Conservation (phyloP, 2,329 filamentous ascomycete species). For the Penicillium sp. region DNA sequence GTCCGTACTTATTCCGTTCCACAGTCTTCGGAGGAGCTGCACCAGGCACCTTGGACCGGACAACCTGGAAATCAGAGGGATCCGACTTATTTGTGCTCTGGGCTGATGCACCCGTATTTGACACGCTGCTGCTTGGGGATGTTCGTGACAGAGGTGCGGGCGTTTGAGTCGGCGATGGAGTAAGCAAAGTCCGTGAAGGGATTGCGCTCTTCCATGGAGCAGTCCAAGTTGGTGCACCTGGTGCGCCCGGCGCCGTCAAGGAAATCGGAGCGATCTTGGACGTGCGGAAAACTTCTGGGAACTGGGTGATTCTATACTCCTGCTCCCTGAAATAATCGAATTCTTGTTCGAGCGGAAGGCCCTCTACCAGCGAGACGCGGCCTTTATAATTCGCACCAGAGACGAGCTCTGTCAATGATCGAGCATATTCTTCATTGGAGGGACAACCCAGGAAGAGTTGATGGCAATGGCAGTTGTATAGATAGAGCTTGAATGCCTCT, state of each 20-base stretch:
- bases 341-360: slow-evolving; percentile 54
- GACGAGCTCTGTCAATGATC: slow-evolving; percentile 50
- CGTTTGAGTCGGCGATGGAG: slow-evolving; percentile 37
- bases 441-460: slow-evolving; percentile 59
- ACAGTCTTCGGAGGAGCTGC: slow-evolving; percentile 39
- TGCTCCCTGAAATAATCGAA: slow-evolving; percentile 44
- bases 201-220: slow-evolving; percentile 33
- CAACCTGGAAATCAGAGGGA: slow-evolving; percentile 38
- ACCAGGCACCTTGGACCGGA: slow-evolving; percentile 35
- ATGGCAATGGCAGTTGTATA: slow-evolving; percentile 58
- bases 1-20: slow-evolving; percentile 56
- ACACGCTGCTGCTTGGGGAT: slow-evolving; percentile 41
- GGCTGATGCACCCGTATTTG: slow-evolving; percentile 35
- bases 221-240: slow-evolving; percentile 28
- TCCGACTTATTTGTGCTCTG: slow-evolving; percentile 36
- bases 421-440: slow-evolving; percentile 54
- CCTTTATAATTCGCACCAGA: slow-evolving; percentile 44
- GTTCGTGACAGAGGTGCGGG: slow-evolving; percentile 33
- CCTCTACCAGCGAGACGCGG: slow-evolving; percentile 56
- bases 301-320: slow-evolving; percentile 49
- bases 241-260: background rate
- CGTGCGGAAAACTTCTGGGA: slow-evolving; percentile 53
- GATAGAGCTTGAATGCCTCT: slow-evolving; percentile 55
- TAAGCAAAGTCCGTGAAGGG: slow-evolving; percentile 31
- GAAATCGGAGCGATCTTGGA: slow-evolving; percentile 41